Percentiles rank a stretch among this genome's conserved stretches.
Conservation (phyloP, 2,329 filamentous ascomycete species). For the Talaromyces sp. region DNA sequence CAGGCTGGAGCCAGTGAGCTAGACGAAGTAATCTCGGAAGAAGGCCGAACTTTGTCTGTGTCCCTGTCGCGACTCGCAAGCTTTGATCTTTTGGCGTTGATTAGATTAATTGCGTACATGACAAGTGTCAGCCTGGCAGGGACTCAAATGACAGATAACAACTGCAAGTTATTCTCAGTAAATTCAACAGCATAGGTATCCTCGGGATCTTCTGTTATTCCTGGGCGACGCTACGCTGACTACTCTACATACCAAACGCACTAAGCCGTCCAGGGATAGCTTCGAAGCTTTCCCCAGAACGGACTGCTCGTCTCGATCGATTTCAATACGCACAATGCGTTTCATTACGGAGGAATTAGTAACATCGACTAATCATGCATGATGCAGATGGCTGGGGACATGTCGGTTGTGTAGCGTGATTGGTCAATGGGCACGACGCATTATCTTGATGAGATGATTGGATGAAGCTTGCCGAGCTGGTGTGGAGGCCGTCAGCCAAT, state of each 20-base stretch:
- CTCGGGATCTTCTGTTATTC: background rate
- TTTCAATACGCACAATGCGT: background rate
- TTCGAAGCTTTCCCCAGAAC: background rate
- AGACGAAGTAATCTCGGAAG: background rate
- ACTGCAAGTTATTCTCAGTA: background rate
- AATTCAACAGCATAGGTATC: background rate
- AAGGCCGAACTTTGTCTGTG: background rate
- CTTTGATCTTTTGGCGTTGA: background rate
- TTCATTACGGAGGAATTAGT: background rate
- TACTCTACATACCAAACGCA: background rate
- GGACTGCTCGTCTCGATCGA: background rate
- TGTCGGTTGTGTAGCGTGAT: background rate
- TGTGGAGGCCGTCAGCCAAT: background rate
- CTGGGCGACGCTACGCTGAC: background rate
- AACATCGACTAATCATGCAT: background rate
- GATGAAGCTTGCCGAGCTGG: slow-evolving; percentile 2
- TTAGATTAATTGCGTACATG: background rate
- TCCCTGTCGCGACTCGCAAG: background rate
- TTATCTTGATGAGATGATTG: background rate
- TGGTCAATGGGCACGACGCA: background rate
- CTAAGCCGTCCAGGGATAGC: background rate
- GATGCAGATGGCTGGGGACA: background rate
- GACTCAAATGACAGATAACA: background rate
- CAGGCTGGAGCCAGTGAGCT: background rate
- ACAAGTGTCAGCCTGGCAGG: background rate